Evolutionary conservation across 2,329 filamentous ascomycete genomes (phyloP).

Genomic region (Simplicillium aogashimaense): DNA sequence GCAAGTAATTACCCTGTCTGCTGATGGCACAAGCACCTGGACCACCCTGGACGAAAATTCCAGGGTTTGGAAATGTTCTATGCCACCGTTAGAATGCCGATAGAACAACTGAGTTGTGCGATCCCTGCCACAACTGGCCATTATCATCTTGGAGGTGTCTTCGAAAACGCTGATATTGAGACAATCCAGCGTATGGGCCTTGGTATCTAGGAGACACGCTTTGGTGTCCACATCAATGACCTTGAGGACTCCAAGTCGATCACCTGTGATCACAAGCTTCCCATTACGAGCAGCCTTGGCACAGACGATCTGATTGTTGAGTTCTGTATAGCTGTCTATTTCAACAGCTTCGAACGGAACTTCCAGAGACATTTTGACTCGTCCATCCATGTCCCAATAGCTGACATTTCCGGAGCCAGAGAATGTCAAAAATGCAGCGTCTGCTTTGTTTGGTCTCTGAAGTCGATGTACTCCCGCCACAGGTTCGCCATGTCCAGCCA

Average conservation of each 20-base stretch:
- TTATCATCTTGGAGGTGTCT: slow-evolving; percentile 47
- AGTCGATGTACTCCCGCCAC: slow-evolving; percentile 68
- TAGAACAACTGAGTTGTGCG: slow-evolving; percentile 89
- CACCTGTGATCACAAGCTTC: slow-evolving; percentile 67
- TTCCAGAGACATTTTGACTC: slow-evolving; percentile 51
- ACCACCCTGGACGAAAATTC: slow-evolving; percentile 85
- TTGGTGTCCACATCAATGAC: slow-evolving; percentile 55
- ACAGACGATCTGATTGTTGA: slow-evolving; percentile 48
- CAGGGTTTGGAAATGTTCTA: slow-evolving; percentile 81
- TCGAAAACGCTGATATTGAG: slow-evolving; percentile 70
- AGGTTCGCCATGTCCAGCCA: slow-evolving; percentile 53
- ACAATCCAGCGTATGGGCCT: slow-evolving; percentile 80
- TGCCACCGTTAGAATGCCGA: slow-evolving; percentile 40
- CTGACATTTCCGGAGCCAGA: slow-evolving; percentile 70
- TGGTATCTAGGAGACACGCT: slow-evolving; percentile 57
- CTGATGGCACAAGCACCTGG: slow-evolving; percentile 61
- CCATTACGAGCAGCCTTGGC: slow-evolving; percentile 51
- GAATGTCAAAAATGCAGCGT: slow-evolving; percentile 81
- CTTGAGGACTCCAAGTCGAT: slow-evolving; percentile 74
- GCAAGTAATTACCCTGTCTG: slow-evolving; percentile 71
- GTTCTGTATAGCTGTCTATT: slow-evolving; percentile 38
- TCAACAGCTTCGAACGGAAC: slow-evolving; percentile 59
- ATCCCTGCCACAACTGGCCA: slow-evolving; percentile 80
- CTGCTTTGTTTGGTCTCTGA: slow-evolving; percentile 44
- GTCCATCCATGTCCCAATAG: slow-evolving; percentile 73